Evolutionary conservation across 2,329 filamentous ascomycete species (phyloP).

Genomic region (Colletotrichum siamense): DNA sequence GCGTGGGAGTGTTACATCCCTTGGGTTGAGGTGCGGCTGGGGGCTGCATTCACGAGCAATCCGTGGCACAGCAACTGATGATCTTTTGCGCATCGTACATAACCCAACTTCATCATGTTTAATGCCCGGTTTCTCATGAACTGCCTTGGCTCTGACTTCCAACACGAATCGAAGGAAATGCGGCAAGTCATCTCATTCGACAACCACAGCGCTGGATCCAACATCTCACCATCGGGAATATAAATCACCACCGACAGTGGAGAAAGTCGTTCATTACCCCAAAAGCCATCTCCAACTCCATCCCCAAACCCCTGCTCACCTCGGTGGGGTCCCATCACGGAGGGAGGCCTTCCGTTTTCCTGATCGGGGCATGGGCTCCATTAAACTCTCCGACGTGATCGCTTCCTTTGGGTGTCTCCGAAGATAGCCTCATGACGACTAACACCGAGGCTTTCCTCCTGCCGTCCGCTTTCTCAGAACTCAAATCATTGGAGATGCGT

Average conservation of each 20-base stretch:
- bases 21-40: background rate
- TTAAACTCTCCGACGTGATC: background rate
- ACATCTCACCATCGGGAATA: slow-evolving; percentile 4
- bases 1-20: background rate
- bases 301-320: background rate
- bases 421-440: background rate
- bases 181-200: slow-evolving; percentile 7
- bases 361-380: background rate
- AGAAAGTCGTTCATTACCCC: background rate
- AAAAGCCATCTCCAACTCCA: background rate
- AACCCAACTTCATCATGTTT: background rate
- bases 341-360: slow-evolving; percentile 5
- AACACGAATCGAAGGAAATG: background rate
- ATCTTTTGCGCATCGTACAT: background rate
- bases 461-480: background rate
- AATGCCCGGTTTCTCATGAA: background rate
- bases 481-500: background rate
- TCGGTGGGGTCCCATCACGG: slow-evolving; percentile 8
- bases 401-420: background rate
- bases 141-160: background rate
- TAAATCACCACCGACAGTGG: slow-evolving; percentile 11
- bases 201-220: background rate
- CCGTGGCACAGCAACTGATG: background rate
- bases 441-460: background rate
- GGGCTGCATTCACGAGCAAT: background rate